A percentile compares a stretch with the other conserved stretches of the same genome.
Evolutionary conservation across 129 eudicot species (phyloP).

Genomic region (Logfia minima): DNA sequence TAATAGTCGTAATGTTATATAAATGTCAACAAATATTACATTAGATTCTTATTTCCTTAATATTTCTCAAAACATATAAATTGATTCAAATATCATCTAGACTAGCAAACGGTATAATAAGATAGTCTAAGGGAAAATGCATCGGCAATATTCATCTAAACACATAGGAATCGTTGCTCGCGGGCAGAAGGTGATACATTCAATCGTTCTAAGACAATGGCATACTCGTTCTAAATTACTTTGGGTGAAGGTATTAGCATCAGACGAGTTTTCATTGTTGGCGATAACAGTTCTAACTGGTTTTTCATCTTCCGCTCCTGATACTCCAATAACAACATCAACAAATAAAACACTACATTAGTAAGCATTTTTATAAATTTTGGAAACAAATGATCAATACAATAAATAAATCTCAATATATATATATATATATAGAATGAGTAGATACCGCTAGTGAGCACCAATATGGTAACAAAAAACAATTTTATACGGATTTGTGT

Average conservation of each 20-base stretch:
- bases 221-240: background rate
- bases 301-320: background rate
- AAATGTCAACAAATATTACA: background rate
- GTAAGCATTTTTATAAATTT: background rate
- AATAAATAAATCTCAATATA: background rate
- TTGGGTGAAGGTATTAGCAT: background rate
- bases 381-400: background rate
- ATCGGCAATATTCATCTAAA: conserved; percentile 24
- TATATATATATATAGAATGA: background rate
- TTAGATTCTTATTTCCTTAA: background rate
- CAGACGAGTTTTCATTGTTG: background rate
- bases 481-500: background rate
- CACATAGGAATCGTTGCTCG: conserved; percentile 14
- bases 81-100: background rate
- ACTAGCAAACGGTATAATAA: background rate
- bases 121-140: background rate
- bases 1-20: background rate
- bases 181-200: conserved; percentile 26
- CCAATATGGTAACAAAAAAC: conserved; percentile 21
- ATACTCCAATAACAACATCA: conserved; percentile 4
- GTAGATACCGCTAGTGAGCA: conserved; percentile 20
- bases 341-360: background rate
- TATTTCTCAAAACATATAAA: background rate
- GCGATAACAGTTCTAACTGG: background rate
- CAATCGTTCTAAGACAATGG: conserved; percentile 6